Conservation (phyloP, 805 yeast species). For the Metschnikowia lunata region DNA sequence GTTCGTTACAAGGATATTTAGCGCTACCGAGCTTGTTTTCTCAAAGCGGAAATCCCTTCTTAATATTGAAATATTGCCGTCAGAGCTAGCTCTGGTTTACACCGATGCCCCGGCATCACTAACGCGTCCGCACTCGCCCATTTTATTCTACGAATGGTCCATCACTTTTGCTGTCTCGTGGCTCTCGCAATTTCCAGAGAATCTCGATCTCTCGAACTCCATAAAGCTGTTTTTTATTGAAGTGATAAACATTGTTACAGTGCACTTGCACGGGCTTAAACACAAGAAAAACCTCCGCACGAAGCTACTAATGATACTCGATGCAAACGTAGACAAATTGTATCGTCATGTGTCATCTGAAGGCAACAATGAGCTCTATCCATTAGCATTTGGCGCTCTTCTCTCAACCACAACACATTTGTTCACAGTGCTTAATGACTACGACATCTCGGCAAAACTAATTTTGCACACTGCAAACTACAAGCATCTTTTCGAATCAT, state of each 20-base stretch:
- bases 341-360: slow-evolving; percentile 10
- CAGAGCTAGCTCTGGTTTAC: slow-evolving; percentile 9
- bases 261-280: slow-evolving; percentile 25
- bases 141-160: slow-evolving; percentile 29
- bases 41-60: slow-evolving; percentile 26
- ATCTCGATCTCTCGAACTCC: slow-evolving; percentile 15
- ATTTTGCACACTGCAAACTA: slow-evolving; percentile 19
- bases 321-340: slow-evolving; percentile 14
- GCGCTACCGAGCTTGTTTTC: slow-evolving; percentile 33
- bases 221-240: slow-evolving; percentile 33
- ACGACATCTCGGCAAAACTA: slow-evolving; percentile 29
- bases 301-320: slow-evolving; percentile 18
- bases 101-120: slow-evolving; percentile 3
- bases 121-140: slow-evolving; percentile 4
- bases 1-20: slow-evolving; percentile 21
- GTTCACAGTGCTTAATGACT: slow-evolving; percentile 35
- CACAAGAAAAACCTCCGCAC: slow-evolving; percentile 21
- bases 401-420: slow-evolving; percentile 24
- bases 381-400: slow-evolving; percentile 2
- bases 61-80: slow-evolving; percentile 16
- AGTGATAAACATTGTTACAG: slow-evolving; percentile 28
- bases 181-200: slow-evolving; percentile 17
- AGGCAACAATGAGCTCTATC: neutral
- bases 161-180: slow-evolving; percentile 25
- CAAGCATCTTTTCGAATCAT: slow-evolving; percentile 28